Conservation (phyloP, 306 rosid genomes). For the Inga leiocalycina region DNA sequence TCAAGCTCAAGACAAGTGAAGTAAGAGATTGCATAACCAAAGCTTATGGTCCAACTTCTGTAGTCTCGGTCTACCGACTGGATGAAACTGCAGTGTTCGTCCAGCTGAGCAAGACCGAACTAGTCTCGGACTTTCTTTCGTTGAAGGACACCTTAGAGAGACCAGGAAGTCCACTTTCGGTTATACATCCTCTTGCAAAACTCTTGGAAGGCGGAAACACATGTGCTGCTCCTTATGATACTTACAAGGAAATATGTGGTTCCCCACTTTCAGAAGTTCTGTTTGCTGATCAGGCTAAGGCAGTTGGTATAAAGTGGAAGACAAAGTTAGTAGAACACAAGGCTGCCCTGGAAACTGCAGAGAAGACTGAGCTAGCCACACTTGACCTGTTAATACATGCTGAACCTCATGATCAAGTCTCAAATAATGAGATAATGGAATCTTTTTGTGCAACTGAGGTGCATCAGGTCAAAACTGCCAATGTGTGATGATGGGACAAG, state of each 20-base stretch:
- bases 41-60: conserved; percentile 62
- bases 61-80: conserved; percentile 67
- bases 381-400: conserved; percentile 18
- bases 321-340: conserved; percentile 45
- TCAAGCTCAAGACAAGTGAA: conserved; percentile 63
- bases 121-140: conserved; percentile 67
- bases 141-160: conserved; percentile 74
- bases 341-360: conserved; percentile 18
- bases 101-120: conserved; percentile 61
- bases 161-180: conserved; percentile 57
- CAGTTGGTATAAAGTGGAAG: conserved; percentile 56
- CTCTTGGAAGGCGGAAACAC: conserved; percentile 76
- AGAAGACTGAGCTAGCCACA: conserved; percentile 31
- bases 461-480: conserved; percentile 36
- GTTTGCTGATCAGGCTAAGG: conserved; percentile 86
- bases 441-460: conserved; percentile 48
- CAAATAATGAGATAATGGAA: conserved; percentile 41
- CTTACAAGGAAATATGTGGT: conserved; percentile 72
- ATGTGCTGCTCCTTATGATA: conserved; percentile 70
- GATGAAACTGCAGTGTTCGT: conserved; percentile 77
- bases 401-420: conserved; percentile 21
- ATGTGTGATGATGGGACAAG: conserved; percentile 27
- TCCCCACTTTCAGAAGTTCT: conserved; percentile 58
- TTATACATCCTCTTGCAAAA: conserved; percentile 69
- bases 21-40: conserved; percentile 63